Evolutionary conservation across 129 eudicot species (phyloP), one percentile per base, ranked within the genome.

Genomic region (Lactuca saligna): DNA sequence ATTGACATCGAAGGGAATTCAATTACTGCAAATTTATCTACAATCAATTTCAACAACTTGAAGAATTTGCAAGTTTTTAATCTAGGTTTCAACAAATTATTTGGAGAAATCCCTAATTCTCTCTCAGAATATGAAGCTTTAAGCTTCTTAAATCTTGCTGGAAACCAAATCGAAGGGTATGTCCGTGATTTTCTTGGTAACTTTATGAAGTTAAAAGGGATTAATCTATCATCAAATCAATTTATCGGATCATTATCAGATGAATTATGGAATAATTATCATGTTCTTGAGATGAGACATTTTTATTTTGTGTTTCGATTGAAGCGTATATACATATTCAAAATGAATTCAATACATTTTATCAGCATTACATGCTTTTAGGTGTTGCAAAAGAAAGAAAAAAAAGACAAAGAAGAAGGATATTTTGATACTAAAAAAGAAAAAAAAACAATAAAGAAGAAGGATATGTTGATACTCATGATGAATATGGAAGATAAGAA

Each of bases 1-100:
- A 80, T 88, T 78, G 91, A 88, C 81, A 59, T 88, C 34, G 88
- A 85, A 83, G 96, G 91, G 75, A 88, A 88, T 83, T 54, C 35
- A 25, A 67, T 85, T 44, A 49, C 61, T 49, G 88, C 86, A 33
- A 61, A 78, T 70, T 75, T 85, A 38, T 76, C 88, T 8, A 16
- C 32, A 65, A 66, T 80, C 33, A 65, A 67, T 33, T 80, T 88
- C 54, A 48, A 34, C 12, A 73, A 77, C 15, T 83, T 85, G 74
- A 82, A 81, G 82, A 78, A 80, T 16, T 73, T 88, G 69, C 75
- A 75, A 75, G 81, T 88, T 82, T 77, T 88, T 63, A 88, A 85
- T 66, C 53, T 88, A 5, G 86, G 83, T 35, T 82, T 75, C 42
- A 88, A 85, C 42, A 68, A 57, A 29, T 73, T 88, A 72, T 71